Base-by-base conservation (phyloP, 2,329 filamentous ascomycete species). In the Fusarium multiceps region DNA sequence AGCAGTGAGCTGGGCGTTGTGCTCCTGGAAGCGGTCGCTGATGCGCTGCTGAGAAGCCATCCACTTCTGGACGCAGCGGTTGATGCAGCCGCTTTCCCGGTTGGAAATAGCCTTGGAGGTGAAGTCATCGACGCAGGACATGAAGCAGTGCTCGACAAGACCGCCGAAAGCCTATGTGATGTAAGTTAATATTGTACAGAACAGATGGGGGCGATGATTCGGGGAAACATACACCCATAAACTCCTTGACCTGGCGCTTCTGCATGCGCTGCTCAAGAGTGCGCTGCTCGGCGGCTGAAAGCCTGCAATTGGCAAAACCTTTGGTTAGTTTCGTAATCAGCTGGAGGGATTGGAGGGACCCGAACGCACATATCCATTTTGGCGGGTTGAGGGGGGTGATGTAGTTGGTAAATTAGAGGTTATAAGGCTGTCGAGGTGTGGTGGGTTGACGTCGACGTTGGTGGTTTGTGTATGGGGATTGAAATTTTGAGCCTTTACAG, bases 181-280 rank as follows among this genome's bases (percentile, higher is more conserved):
- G 4, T 12, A 8, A 5, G 23, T 70, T 12, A 63, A 51, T 16
- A 34, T 34, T 4, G 7, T 7, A 10, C 27, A 6, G 14, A 9
- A 7, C 27, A 6, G 12, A 13, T 13, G 27, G 18, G 13, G 13
- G 20, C 12, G 8, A n/a, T 27, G 21, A n/a, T 16, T 21, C 10
- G 13, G 23, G 7, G 54, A 54, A 55, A 86, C 93, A 75, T 87
- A 98, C 96, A 77, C 89, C 92, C 91, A 98, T 97, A 80, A 99
- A 98, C 80, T 98, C 95, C 85, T 97, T 97, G 87, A 99, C 93
- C 84, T 99, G 96, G 84, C 96, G 97, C 84, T 93, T 92, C 86
- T 98, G 94, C 89, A 99, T 94, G 82, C 96, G 93, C 84, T 89
- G 84, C 83, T 97, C 92, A 79, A 99, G 92, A 87, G 96, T 93